Conservation (phyloP, 2,329 filamentous ascomycete species). For the Talaromyces amestolkiae region DNA sequence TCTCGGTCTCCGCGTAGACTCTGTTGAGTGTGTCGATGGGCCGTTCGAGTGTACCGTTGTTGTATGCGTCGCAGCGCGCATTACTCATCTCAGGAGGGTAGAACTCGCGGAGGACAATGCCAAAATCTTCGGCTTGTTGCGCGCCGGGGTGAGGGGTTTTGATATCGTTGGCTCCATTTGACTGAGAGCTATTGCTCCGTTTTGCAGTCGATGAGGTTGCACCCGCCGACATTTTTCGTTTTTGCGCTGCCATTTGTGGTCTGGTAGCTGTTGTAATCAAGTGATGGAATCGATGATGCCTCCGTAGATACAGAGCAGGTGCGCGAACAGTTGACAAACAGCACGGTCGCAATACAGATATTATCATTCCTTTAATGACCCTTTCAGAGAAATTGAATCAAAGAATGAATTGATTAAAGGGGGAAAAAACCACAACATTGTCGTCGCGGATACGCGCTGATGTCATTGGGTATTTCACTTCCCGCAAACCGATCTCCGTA, state of each 20-base stretch:
- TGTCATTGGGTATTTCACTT: conserved; percentile 12
- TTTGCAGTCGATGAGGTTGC: background rate
- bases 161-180: conserved; percentile 5
- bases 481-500: background rate
- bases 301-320: background rate
- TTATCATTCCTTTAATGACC: background rate
- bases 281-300: background rate
- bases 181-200: background rate
- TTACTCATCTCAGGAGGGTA: conserved; percentile 88
- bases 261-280: background rate
- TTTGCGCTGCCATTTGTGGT: conserved; percentile 4
- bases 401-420: background rate
- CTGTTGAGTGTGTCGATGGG: conserved; percentile 68
- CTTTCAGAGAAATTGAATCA: background rate
- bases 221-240: conserved; percentile 9
- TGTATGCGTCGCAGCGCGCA: conserved; percentile 71
- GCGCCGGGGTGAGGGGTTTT: conserved; percentile 33
- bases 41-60: conserved; percentile 63
- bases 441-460: conserved; percentile 4
- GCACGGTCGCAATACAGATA: background rate
- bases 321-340: background rate
- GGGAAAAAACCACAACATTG: background rate
- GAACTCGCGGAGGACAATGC: conserved; percentile 69
- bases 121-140: conserved; percentile 50
- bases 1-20: conserved; percentile 61